A percentile compares a stretch with the other conserved stretches of the same genome.
phyloP scores from a whole-genome alignment of 2,329 filamentous ascomycete genomes.

The Fusarium liriodendri region DNA sequence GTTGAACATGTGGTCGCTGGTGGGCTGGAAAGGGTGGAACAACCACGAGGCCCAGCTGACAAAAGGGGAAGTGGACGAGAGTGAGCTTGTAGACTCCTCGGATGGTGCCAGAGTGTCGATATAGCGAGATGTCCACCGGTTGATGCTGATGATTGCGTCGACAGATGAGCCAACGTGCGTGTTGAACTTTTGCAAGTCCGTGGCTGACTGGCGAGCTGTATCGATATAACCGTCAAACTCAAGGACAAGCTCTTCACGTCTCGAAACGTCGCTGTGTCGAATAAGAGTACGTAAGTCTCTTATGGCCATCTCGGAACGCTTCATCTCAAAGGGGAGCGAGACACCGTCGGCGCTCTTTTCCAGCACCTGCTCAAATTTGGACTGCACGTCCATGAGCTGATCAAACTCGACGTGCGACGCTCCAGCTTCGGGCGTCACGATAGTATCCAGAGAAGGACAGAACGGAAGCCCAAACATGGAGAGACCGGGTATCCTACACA shows the following conservation, averaged over 20 bases:
- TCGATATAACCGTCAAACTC: conserved; percentile 84
- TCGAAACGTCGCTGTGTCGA: conserved; percentile 74
- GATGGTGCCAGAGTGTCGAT: conserved; percentile 69
- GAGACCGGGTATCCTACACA: conserved; percentile 76
- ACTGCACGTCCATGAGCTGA: conserved; percentile 78
- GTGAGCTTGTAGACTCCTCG: conserved; percentile 40
- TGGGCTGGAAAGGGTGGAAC: conserved; percentile 72
- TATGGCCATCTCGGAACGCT: conserved; percentile 78
- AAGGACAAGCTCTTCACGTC: conserved; percentile 75
- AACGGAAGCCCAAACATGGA: conserved; percentile 72
- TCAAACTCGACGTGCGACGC: conserved; percentile 73
- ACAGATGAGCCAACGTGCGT: conserved; percentile 79
- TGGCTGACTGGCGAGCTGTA: conserved; percentile 71
- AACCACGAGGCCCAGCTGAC: conserved; percentile 57
- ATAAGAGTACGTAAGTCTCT: conserved; percentile 80
- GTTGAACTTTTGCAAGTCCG: conserved; percentile 80
- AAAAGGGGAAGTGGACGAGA: conserved; percentile 46
- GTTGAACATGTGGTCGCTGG: conserved; percentile 54
- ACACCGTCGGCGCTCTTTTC: conserved; percentile 74
- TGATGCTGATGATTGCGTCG: conserved; percentile 79
- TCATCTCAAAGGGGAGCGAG: conserved; percentile 81
- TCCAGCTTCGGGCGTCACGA: conserved; percentile 38
- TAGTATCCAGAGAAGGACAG: conserved; percentile 58
- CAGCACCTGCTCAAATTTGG: conserved; percentile 81
- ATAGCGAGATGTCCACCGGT: conserved; percentile 78